phyloP scores from a whole-genome alignment of 441 rosid species.

The Aleurites moluccanus region DNA sequence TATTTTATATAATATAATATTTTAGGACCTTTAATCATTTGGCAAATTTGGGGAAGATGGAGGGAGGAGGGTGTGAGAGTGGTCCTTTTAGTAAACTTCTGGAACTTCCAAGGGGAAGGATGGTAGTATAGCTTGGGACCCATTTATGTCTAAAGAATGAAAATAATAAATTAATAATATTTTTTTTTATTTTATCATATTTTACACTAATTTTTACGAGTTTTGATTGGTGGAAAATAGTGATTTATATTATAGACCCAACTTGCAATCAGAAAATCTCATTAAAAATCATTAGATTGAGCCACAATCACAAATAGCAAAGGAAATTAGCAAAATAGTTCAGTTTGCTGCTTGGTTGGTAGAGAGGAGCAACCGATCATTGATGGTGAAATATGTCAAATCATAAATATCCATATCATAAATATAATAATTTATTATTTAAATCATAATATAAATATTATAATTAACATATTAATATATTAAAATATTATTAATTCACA shows the following conservation, averaged over 20 bases:
- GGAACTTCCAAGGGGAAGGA: constrained; percentile 34
- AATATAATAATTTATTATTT: too few relatives aligned
- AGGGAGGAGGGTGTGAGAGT: not conserved
- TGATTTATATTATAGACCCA: not conserved
- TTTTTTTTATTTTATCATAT: not conserved
- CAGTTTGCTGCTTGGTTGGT: too few relatives aligned
- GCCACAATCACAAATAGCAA: not conserved
- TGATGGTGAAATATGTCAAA: too few relatives aligned
- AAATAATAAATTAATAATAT: not conserved
- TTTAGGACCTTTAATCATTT: constrained; percentile 11
- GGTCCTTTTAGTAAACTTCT: constrained; percentile 44
- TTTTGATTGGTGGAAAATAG: constrained; percentile 14
- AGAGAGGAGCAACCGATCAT: too few relatives aligned
- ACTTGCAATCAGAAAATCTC: constrained; percentile 4
- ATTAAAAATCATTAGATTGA: not conserved
- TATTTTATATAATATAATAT: not conserved
- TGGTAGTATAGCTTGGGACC: not conserved
- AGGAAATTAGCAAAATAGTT: too few relatives aligned
- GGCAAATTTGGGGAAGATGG: not conserved
- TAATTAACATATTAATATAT: too few relatives aligned
- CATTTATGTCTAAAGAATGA: not conserved
- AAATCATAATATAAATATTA: too few relatives aligned
- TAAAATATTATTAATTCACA: too few relatives aligned
- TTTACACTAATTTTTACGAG: constrained; percentile 5
- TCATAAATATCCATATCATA: too few relatives aligned